A percentile compares a stretch with the other conserved stretches of the same genome.
Conservation (phyloP, 495 filamentous ascomycete genomes). For the Neurospora intermedia region DNA sequence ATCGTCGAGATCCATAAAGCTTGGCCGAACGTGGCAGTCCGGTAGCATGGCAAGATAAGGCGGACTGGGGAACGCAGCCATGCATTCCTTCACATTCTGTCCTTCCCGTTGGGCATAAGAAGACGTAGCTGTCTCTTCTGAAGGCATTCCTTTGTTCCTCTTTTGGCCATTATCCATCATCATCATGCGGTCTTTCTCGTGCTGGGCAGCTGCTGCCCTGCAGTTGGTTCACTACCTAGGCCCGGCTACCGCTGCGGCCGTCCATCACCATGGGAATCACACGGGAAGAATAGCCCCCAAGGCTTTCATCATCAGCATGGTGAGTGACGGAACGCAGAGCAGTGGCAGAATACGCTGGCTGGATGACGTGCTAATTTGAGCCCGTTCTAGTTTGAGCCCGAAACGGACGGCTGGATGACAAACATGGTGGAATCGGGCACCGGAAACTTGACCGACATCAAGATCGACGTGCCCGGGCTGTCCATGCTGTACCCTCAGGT, state of each 20-base stretch:
- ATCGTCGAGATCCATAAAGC: not conserved
- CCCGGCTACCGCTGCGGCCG: not conserved
- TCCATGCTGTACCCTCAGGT: slow-evolving; percentile 54
- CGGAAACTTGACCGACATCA: slow-evolving; percentile 46
- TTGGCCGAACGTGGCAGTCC: not conserved
- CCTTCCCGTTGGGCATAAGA: not conserved
- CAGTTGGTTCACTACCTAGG: not conserved
- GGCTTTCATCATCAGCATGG: slow-evolving; percentile 63
- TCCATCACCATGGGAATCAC: not conserved
- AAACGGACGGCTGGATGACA: slow-evolving; percentile 56
- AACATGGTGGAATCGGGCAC: slow-evolving; percentile 37
- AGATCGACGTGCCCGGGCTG: slow-evolving; percentile 56
- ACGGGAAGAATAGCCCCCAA: slow-evolving; percentile 44
- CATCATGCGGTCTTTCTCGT: not conserved
- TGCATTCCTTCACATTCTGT: not conserved
- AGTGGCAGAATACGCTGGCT: not conserved
- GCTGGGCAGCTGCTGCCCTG: not conserved
- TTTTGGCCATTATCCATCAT: not conserved
- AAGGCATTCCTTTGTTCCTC: not conserved
- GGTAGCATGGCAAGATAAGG: not conserved
- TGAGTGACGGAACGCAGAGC: slow-evolving; percentile 16
- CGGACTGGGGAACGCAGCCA: not conserved
- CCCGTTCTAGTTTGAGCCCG: slow-evolving; percentile 47
- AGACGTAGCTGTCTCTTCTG: not conserved
- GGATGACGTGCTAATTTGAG: not conserved